phyloP scores from a whole-genome alignment of 306 rosid species.

The Quercus aquifolioides region DNA sequence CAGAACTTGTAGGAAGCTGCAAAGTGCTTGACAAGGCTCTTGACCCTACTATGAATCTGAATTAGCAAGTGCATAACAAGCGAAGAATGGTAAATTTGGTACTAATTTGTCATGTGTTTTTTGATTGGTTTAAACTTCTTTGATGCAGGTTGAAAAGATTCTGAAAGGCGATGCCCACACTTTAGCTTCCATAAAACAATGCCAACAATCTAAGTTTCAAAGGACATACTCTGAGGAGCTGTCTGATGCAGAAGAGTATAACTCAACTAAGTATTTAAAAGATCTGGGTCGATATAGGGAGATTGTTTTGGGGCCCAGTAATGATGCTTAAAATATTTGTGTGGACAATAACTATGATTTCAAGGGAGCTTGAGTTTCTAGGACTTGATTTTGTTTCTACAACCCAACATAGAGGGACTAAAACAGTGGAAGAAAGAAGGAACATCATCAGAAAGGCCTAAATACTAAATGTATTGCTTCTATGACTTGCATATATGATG shows the following conservation, averaged over 20 bases:
- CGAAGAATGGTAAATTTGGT: not conserved
- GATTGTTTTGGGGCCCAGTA: conserved; percentile 40
- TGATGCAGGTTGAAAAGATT: conserved; percentile 54
- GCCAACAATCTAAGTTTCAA: conserved; percentile 52
- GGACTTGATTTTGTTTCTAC: not conserved
- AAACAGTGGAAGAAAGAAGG: too few relatives aligned
- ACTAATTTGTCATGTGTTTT: not conserved
- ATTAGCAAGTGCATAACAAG: not conserved
- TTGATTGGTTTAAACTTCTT: not conserved
- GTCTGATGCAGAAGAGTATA: conserved; percentile 78
- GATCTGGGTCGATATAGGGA: conserved; percentile 53
- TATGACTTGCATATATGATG: too few relatives aligned
- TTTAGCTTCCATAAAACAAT: conserved; percentile 28
- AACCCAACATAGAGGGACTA: too few relatives aligned
- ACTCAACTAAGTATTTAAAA: conserved; percentile 63
- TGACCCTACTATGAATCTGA: not conserved
- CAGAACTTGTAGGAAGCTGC: not conserved
- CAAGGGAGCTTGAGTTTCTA: not conserved
- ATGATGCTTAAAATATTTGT: not conserved
- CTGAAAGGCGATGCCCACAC: conserved; percentile 52
- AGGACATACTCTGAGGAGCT: conserved; percentile 83
- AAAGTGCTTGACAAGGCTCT: not conserved
- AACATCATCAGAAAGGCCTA: too few relatives aligned
- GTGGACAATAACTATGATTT: not conserved
- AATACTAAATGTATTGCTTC: too few relatives aligned